These are phyloP conservation scores for Garcia nutans DNA, from an alignment of 345 rosid genomes.

Conservation along the genomic window DNA sequence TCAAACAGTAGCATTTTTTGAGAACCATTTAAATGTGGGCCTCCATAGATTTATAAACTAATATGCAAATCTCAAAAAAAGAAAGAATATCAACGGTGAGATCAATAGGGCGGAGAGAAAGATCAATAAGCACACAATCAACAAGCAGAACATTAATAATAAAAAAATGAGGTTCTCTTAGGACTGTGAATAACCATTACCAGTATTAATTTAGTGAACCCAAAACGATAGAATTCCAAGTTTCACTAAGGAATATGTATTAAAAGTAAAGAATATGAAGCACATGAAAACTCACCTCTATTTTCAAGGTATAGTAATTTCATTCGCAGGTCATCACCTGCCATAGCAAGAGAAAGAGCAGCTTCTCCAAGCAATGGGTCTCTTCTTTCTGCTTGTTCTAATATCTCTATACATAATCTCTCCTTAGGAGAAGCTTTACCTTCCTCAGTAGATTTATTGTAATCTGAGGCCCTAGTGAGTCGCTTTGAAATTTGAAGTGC, in stretches of 20 bases:
- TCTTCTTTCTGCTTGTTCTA: conserved; percentile 69
- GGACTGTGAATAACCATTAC: too few relatives aligned
- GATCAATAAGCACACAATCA: neutral
- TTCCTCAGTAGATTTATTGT: conserved; percentile 46
- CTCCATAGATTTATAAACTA: neutral
- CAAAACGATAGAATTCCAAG: neutral
- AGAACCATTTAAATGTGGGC: neutral
- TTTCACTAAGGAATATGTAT: neutral
- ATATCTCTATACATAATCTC: conserved; percentile 69
- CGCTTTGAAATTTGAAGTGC: conserved; percentile 67
- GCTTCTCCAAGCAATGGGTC: conserved; percentile 61
- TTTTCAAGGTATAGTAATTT: conserved; percentile 72
- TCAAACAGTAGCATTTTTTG: neutral
- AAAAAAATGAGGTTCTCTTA: too few relatives aligned
- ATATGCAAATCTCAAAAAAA: too few relatives aligned
- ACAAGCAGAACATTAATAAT: neutral
- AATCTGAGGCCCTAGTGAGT: conserved; percentile 59
- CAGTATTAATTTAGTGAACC: too few relatives aligned
- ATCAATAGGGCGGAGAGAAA: too few relatives aligned
- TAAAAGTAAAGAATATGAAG: conserved; percentile 5
- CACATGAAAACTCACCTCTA: conserved; percentile 48
- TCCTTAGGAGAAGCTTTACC: conserved; percentile 60
- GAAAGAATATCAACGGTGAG: too few relatives aligned
- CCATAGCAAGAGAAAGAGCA: conserved; percentile 59
- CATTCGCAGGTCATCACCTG: conserved; percentile 72